Evolutionary conservation across 768 basidiomycete genomes (phyloP).

Genomic region (Hypsizygus marmoreus): DNA sequence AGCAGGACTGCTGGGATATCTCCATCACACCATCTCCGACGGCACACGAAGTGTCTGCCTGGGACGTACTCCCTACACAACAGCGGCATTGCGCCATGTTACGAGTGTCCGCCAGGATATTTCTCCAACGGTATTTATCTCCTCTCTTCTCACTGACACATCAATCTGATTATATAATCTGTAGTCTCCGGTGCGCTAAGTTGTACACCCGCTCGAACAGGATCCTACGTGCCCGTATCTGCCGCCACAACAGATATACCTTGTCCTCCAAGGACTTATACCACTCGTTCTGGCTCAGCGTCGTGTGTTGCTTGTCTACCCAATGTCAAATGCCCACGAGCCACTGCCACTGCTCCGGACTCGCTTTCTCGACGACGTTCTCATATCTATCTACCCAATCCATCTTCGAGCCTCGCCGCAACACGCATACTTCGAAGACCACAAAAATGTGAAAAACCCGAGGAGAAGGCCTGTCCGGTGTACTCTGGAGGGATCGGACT

Average conservation of each 20-base stretch:
- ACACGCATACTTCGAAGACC: constrained; percentile 1
- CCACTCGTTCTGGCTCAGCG: constrained; percentile 1
- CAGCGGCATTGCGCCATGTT: constrained; percentile 8
- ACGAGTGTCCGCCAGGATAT: constrained; percentile 4
- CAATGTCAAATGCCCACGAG: neutral
- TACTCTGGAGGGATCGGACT: constrained; percentile 3
- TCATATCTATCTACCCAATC: neutral
- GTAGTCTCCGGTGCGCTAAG: neutral
- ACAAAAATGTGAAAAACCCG: constrained; percentile 2
- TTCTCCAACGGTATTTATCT: constrained; percentile 2
- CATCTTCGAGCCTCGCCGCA: neutral
- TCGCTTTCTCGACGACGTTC: neutral
- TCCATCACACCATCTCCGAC: neutral
- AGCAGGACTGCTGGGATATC: neutral
- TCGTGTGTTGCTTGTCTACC: constrained; percentile 13
- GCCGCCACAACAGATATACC: neutral
- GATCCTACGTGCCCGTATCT: neutral
- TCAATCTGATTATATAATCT: neutral
- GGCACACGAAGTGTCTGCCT: constrained; percentile 7
- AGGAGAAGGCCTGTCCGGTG: constrained; percentile 7
- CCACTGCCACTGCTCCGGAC: neutral
- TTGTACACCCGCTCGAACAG: constrained; percentile 3
- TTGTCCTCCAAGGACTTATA: neutral
- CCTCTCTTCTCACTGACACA: neutral
- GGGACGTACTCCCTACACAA: constrained; percentile 9